Conservation (phyloP, 768 basidiomycete species). For the Pisolithus microcarpus region DNA sequence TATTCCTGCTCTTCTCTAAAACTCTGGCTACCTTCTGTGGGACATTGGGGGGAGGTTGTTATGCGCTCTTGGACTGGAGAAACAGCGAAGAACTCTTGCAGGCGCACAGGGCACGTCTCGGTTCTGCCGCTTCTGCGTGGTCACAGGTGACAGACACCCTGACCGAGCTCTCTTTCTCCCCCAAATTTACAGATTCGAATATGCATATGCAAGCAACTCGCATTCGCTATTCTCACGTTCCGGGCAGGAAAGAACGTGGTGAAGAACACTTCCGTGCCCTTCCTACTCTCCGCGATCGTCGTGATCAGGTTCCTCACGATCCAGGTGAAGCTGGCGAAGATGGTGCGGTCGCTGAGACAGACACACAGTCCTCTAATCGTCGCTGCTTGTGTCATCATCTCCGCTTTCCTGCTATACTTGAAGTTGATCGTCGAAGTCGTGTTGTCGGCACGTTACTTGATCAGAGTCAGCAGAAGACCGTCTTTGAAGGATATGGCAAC, state of each 20-base stretch:
- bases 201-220: slow-evolving; percentile 18
- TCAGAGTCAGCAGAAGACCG: slow-evolving; percentile 22
- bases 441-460: slow-evolving; percentile 22
- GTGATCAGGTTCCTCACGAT: slow-evolving; percentile 23
- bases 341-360: slow-evolving; percentile 19
- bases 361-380: slow-evolving; percentile 21
- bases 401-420: slow-evolving; percentile 22
- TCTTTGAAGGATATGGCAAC: slow-evolving; percentile 17
- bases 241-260: slow-evolving; percentile 22
- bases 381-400: slow-evolving; percentile 17
- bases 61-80: slow-evolving; percentile 9
- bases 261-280: slow-evolving; percentile 23
- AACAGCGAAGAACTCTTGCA: slow-evolving; percentile 16
- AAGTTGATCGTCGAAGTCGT: slow-evolving; percentile 21
- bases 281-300: slow-evolving; percentile 25
- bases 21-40: slow-evolving; percentile 12
- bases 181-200: slow-evolving; percentile 12
- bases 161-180: not conserved
- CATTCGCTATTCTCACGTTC: slow-evolving; percentile 21
- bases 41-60: slow-evolving; percentile 15
- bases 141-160: not conserved
- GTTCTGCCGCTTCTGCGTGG: not conserved
- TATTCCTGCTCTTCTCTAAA: slow-evolving; percentile 17
- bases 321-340: slow-evolving; percentile 24
- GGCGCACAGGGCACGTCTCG: slow-evolving; percentile 13